Evolutionary conservation across 805 yeast species (phyloP).

Genomic region (Ogataea parapolymorpha): DNA sequence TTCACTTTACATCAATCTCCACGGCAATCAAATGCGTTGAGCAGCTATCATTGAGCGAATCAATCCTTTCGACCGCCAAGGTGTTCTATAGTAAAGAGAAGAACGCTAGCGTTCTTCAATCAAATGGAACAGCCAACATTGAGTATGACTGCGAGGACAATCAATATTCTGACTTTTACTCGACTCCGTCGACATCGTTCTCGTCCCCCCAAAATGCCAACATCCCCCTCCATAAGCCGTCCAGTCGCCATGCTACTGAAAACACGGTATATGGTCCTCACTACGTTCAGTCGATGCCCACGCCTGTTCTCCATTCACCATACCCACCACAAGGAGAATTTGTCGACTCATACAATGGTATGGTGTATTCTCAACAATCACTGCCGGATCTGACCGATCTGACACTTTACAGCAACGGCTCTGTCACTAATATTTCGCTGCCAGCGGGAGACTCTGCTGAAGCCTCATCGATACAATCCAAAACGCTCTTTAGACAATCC

Average conservation of each 20-base stretch:
- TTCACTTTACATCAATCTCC: constrained; percentile 45
- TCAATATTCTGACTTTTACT: constrained; percentile 19
- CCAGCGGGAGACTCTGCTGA: neutral
- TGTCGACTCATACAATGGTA: constrained; percentile 12
- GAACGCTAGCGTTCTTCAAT: constrained; percentile 7
- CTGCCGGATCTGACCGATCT: constrained; percentile 7
- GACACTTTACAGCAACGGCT: constrained; percentile 4
- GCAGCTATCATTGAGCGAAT: constrained; percentile 29
- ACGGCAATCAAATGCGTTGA: constrained; percentile 45
- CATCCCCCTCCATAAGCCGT: constrained; percentile 8
- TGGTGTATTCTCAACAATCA: constrained; percentile 8
- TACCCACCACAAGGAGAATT: constrained; percentile 6
- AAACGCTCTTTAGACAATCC: constrained; percentile 3
- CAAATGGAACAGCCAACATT: constrained; percentile 6
- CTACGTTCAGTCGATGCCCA: constrained; percentile 4
- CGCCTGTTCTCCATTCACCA: constrained; percentile 5
- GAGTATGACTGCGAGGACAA: constrained; percentile 11
- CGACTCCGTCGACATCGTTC: constrained; percentile 27
- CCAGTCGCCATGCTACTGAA: constrained; percentile 6
- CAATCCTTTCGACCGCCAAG: constrained; percentile 23
- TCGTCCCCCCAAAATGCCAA: constrained; percentile 23
- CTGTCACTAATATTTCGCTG: constrained; percentile 4
- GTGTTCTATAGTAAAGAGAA: constrained; percentile 32
- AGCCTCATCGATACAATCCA: neutral
- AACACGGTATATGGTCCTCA: constrained; percentile 5